Percentiles rank a stretch among this genome's conserved stretches.
These are phyloP conservation scores for Astraeus odoratus DNA, from an alignment of 768 basidiomycete genomes.

Conservation along the genomic window DNA sequence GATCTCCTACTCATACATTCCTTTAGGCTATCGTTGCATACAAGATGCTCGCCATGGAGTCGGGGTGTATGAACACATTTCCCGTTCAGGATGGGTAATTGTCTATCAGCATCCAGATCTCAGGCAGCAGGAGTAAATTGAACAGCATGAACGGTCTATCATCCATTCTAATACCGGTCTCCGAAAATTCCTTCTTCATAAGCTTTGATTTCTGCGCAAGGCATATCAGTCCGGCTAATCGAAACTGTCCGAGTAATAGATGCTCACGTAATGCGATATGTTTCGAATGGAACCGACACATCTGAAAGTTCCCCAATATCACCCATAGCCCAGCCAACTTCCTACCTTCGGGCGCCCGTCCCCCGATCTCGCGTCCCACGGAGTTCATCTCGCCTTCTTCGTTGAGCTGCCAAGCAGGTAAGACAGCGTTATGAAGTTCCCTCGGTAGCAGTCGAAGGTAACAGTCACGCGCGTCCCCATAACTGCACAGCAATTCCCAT, in stretches of 20 bases:
- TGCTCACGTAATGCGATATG: constrained; percentile 58
- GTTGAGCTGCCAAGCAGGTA: constrained; percentile 25
- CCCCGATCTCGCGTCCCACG: constrained; percentile 22
- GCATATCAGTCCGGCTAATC: no score
- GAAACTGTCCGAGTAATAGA: not conserved
- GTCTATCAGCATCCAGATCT: not conserved
- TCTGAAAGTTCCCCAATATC: constrained; percentile 18
- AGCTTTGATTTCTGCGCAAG: constrained; percentile 57
- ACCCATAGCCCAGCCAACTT: constrained; percentile 24
- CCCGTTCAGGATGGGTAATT: not conserved
- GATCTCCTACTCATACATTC: no score
- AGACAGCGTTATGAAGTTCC: constrained; percentile 14
- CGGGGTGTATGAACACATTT: no score
- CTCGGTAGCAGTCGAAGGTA: constrained; percentile 18
- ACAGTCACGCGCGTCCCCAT: constrained; percentile 6
- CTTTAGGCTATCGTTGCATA: no score
- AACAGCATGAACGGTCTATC: not conserved
- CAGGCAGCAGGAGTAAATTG: not conserved
- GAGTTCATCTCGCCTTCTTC: constrained; percentile 23
- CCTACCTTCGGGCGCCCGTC: not conserved
- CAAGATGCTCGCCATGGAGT: no score
- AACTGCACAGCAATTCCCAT: constrained; percentile 13
- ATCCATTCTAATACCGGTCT: constrained; percentile 10
- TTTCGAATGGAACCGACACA: constrained; percentile 61
- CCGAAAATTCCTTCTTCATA: constrained; percentile 43